Conservation (phyloP, 345 rosid species). For the Salix purpurea region DNA sequence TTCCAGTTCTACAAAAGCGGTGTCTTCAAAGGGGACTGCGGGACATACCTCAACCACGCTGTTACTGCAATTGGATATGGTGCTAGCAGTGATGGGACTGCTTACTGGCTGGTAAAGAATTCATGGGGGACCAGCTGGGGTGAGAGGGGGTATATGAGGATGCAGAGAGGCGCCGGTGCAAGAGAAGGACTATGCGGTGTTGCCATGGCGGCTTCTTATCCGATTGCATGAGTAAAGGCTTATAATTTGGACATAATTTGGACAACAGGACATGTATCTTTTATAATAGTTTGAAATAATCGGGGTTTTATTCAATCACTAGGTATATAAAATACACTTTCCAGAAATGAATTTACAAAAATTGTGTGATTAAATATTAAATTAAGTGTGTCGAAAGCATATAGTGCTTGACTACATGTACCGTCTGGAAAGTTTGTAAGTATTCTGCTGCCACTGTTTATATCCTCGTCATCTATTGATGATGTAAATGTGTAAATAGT, state of each 20-base stretch:
- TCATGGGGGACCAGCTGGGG: slow-evolving; percentile 65
- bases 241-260: too few species aligned
- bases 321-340: too few species aligned
- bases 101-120: slow-evolving; percentile 60
- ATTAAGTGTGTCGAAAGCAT: too few species aligned
- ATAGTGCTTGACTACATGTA: too few species aligned
- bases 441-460: too few species aligned
- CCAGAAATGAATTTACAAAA: too few species aligned
- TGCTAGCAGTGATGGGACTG: slow-evolving; percentile 26
- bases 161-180: slow-evolving; percentile 35
- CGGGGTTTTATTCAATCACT: rapidly evolving
- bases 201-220: slow-evolving; percentile 40
- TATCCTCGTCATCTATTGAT: too few species aligned
- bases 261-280: too few species aligned
- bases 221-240: slow-evolving; percentile 16
- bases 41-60: slow-evolving; percentile 36
- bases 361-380: too few species aligned
- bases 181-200: slow-evolving; percentile 53
- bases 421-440: too few species aligned
- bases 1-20: slow-evolving; percentile 43
- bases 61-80: slow-evolving; percentile 60
- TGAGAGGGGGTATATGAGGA: slow-evolving; percentile 50
- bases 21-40: slow-evolving; percentile 40
- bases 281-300: too few species aligned
- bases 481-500: too few species aligned